Evolutionary conservation across 2,329 filamentous ascomycete genomes (phyloP).

Genomic region (Byssothecium circinans): DNA sequence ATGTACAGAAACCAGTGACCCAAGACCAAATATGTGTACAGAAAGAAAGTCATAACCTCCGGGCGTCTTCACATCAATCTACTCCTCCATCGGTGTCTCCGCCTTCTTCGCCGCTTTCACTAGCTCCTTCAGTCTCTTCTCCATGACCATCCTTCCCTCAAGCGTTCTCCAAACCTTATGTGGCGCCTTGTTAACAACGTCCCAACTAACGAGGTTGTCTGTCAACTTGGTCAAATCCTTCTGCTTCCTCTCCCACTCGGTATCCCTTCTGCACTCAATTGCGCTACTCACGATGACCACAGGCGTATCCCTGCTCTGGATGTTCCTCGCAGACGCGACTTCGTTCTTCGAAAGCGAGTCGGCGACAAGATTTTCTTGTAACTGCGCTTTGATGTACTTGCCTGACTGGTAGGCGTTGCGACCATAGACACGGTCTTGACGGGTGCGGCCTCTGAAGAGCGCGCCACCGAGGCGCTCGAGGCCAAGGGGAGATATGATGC

Average conservation of each 20-base stretch:
- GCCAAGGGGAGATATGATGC: constrained; percentile 83
- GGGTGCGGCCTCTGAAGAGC: constrained; percentile 76
- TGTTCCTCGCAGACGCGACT: constrained; percentile 73
- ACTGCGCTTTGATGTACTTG: constrained; percentile 83
- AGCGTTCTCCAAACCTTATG: constrained; percentile 82
- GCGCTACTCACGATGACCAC: constrained; percentile 84
- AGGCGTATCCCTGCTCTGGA: constrained; percentile 75
- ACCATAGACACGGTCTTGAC: constrained; percentile 84
- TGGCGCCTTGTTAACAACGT: constrained; percentile 80
- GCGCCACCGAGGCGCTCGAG: constrained; percentile 78
- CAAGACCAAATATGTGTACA: neutral
- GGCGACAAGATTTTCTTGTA: constrained; percentile 91
- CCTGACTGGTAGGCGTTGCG: constrained; percentile 75
- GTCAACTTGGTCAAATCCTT: constrained; percentile 81
- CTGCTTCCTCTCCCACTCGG: constrained; percentile 81
- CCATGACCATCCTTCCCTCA: constrained; percentile 73
- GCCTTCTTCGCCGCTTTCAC: constrained; percentile 48
- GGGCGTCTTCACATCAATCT: neutral
- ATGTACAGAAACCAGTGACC: neutral
- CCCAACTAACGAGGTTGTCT: constrained; percentile 77
- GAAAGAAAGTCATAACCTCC: neutral
- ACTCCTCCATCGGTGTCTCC: neutral
- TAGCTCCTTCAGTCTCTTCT: constrained; percentile 74
- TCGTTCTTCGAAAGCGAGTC: constrained; percentile 83
- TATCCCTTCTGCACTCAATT: constrained; percentile 64